phyloP scores from a whole-genome alignment of 805 yeast species.

The Pichia ethanolica region DNA sequence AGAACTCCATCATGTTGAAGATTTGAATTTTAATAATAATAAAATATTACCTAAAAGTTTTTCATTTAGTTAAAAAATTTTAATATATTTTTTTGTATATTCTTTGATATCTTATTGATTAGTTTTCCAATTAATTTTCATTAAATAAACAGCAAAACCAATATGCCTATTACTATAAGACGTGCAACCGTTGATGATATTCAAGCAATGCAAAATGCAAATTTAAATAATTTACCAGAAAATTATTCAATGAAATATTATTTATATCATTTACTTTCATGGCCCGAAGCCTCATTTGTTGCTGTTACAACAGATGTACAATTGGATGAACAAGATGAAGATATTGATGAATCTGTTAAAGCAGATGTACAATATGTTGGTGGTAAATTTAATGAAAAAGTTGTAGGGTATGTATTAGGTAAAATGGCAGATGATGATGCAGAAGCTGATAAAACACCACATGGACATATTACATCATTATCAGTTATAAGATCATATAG shows the following conservation, averaged over 20 bases:
- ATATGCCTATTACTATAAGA: conserved; percentile 84
- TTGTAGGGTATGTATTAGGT: conserved; percentile 94
- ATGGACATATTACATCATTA: conserved; percentile 90
- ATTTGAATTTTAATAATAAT: no score
- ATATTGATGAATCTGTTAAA: conserved; percentile 11
- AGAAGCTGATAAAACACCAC: conserved; percentile 60
- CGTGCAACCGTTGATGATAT: conserved; percentile 80
- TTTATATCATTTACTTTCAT: conserved; percentile 85
- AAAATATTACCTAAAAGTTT: no score
- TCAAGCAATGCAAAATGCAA: conserved; percentile 94
- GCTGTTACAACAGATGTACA: conserved; percentile 70
- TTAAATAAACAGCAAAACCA: not conserved
- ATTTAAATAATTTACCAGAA: conserved; percentile 86
- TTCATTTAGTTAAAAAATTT: no score
- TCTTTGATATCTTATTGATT: not conserved
- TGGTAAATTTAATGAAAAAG: conserved; percentile 50
- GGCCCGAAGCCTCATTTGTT: conserved; percentile 97
- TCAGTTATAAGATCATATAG: conserved; percentile 95
- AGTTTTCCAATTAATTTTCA: not conserved
- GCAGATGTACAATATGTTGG: conserved; percentile 44
- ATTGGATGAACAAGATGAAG: conserved; percentile 20
- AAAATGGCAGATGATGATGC: conserved; percentile 84
- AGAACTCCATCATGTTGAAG: no score
- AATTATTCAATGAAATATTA: conserved; percentile 89
- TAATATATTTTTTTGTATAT: not conserved